Percentiles rank a stretch among this genome's conserved stretches.
These are phyloP conservation scores for Leishmania major DNA, from an alignment of 208 protist genomes.

Conservation along the genomic window DNA sequence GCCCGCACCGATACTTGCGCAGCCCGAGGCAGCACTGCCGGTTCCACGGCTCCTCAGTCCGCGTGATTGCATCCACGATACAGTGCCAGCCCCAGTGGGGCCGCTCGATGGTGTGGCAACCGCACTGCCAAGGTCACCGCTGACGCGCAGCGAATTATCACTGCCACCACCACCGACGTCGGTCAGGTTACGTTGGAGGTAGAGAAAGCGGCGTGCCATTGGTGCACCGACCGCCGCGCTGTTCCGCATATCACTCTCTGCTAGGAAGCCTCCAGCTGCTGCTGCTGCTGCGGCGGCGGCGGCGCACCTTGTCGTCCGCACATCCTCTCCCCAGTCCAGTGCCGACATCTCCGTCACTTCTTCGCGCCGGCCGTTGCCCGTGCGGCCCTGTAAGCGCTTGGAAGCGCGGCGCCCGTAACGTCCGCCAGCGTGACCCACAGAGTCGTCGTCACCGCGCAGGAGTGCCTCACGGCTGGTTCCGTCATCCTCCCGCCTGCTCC, in stretches of 20 bases:
- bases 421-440: neutral
- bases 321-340: constrained; percentile 15
- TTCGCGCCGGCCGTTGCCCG: neutral
- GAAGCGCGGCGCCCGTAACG: neutral
- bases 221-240: neutral
- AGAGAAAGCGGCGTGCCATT: neutral
- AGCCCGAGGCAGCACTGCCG: neutral
- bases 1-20: neutral
- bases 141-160: neutral
- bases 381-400: neutral
- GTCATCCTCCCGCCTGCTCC: constrained; percentile 9
- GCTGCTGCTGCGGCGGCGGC: neutral
- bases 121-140: neutral
- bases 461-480: constrained; percentile 7
- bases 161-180: neutral
- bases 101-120: neutral
- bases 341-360: constrained; percentile 26
- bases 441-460: neutral
- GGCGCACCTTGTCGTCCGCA: neutral
- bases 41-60: constrained; percentile 7
- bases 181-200: constrained; percentile 12
- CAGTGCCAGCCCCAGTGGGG: neutral
- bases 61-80: neutral
- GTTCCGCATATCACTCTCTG: neutral
- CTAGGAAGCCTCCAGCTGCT: neutral